Percentiles rank a stretch among this genome's conserved stretches.
These are phyloP conservation scores for Coemansia sp. DNA, from an alignment of 192 early-diverging fungal species.

Conservation along the genomic window DNA sequence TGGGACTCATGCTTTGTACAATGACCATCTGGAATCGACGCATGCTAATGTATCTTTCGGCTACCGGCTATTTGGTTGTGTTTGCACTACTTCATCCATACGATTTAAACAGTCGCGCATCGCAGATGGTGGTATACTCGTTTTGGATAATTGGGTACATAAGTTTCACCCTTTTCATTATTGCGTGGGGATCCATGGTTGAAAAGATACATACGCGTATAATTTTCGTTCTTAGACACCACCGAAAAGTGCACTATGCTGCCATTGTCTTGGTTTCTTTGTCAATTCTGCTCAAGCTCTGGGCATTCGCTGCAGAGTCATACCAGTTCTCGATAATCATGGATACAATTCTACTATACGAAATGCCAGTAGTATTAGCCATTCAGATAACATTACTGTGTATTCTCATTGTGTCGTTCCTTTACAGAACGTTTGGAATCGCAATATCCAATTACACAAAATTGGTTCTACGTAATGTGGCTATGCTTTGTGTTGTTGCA, in stretches of 20 bases:
- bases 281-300: conserved; percentile 27
- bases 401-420: conserved; percentile 29
- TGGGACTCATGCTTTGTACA: conserved; percentile 36
- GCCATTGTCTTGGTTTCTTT: conserved; percentile 21
- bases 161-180: conserved; percentile 35
- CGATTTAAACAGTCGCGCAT: conserved; percentile 16
- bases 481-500: conserved; percentile 14
- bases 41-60: conserved; percentile 43
- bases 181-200: conserved; percentile 37
- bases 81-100: conserved; percentile 41
- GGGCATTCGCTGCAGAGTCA: conserved; percentile 41
- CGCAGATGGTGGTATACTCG: conserved; percentile 26
- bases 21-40: conserved; percentile 34
- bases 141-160: conserved; percentile 46
- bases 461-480: conserved; percentile 25
- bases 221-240: background rate
- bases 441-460: conserved; percentile 41
- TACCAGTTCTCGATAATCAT: conserved; percentile 20
- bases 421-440: conserved; percentile 26
- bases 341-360: conserved; percentile 16
- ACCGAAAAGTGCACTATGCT: conserved; percentile 8
- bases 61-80: conserved; percentile 30
- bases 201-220: conserved; percentile 17
- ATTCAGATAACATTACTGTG: conserved; percentile 20
- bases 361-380: conserved; percentile 23